Evolutionary conservation across 2,329 filamentous ascomycete species (phyloP).

Genomic region (Pyrenochaeta sp.): DNA sequence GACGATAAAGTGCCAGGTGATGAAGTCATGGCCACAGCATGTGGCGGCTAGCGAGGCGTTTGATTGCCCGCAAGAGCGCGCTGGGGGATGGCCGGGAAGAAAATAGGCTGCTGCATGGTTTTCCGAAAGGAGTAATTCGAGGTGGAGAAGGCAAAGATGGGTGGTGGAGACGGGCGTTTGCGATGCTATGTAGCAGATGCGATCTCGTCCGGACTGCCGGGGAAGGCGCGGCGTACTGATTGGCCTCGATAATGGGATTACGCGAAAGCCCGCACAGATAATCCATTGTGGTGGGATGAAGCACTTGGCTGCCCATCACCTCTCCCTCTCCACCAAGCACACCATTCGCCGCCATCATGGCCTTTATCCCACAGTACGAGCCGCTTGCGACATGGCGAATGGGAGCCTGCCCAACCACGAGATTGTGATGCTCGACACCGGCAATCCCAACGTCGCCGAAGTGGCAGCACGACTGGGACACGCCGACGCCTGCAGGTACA

Average conservation of each 20-base stretch:
- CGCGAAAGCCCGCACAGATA: constrained; percentile 1
- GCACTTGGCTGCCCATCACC: neutral
- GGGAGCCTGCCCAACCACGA: neutral
- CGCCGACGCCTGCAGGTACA: constrained; percentile 11
- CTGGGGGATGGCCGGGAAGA: constrained; percentile 23
- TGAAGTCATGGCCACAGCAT: constrained; percentile 18
- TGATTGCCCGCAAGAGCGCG: constrained; percentile 9
- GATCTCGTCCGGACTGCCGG: constrained; percentile 18
- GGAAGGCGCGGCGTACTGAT: constrained; percentile 11
- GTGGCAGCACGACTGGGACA: constrained; percentile 3
- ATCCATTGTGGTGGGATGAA: constrained; percentile 6
- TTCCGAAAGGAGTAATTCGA: constrained; percentile 11
- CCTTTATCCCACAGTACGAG: neutral
- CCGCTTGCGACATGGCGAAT: neutral
- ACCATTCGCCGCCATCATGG: neutral
- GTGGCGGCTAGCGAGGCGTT: constrained; percentile 21
- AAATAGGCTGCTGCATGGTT: constrained; percentile 17
- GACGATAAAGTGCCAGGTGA: constrained; percentile 19
- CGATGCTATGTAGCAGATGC: constrained; percentile 17
- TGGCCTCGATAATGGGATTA: constrained; percentile 15
- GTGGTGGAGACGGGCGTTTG: constrained; percentile 11
- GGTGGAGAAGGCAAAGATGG: constrained; percentile 4
- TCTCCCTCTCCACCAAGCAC: neutral
- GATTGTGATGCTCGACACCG: neutral
- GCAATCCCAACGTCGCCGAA: constrained; percentile 12